Conservation (phyloP, 2,329 filamentous ascomycete genomes). For the Aspergillus thermomutatus region DNA sequence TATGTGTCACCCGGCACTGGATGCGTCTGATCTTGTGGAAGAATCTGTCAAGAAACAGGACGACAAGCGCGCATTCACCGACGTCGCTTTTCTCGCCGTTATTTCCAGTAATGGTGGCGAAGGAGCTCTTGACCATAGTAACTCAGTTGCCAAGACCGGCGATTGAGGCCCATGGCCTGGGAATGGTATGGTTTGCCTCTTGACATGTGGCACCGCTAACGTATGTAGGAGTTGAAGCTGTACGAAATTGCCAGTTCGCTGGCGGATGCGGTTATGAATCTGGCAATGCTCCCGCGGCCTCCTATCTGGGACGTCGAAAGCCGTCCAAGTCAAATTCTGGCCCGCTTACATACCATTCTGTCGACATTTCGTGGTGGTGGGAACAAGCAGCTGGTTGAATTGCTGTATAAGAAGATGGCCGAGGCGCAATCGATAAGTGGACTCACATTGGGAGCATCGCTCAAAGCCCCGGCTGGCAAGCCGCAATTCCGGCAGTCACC, state of each 20-base stretch:
- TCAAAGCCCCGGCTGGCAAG: background rate
- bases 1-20: constrained; percentile 51
- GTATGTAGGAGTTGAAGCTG: constrained; percentile 24
- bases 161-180: constrained; percentile 50
- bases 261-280: constrained; percentile 20
- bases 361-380: constrained; percentile 20
- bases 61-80: constrained; percentile 19
- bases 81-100: constrained; percentile 5
- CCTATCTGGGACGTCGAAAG: constrained; percentile 16
- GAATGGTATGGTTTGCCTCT: constrained; percentile 26
- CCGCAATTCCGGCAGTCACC: background rate
- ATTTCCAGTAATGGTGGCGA: constrained; percentile 44
- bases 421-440: constrained; percentile 13
- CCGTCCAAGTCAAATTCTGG: constrained; percentile 19
- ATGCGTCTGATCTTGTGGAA: constrained; percentile 51
- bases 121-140: constrained; percentile 45
- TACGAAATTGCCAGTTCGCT: constrained; percentile 26
- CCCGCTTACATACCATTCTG: constrained; percentile 19
- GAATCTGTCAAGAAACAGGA: constrained; percentile 31
- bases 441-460: background rate
- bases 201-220: constrained; percentile 1
- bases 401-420: constrained; percentile 23
- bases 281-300: constrained; percentile 11
- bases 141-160: constrained; percentile 45
- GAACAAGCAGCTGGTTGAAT: constrained; percentile 18